Evolutionary conservation across 805 yeast species (phyloP).

Genomic region (Wickerhamomyces chambardii): DNA sequence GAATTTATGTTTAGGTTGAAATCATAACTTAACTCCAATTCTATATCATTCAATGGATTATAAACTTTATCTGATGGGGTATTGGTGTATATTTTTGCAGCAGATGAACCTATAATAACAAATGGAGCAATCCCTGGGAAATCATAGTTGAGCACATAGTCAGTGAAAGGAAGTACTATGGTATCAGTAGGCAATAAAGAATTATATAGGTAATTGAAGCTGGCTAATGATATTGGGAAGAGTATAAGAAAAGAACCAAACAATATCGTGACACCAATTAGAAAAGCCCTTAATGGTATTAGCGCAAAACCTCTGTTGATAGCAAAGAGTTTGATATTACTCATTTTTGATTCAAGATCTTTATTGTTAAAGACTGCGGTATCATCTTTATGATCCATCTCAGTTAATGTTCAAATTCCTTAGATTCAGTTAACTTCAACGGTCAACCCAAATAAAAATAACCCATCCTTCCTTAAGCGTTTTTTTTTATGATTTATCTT

Average conservation of each 20-base stretch:
- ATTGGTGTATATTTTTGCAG: constrained; percentile 9
- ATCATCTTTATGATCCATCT: too few species aligned
- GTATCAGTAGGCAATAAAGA: constrained; percentile 14
- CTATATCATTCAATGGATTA: constrained; percentile 2
- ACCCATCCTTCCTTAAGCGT: too few species aligned
- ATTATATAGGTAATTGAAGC: constrained; percentile 17
- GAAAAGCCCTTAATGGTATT: neutral
- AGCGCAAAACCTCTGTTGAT: neutral
- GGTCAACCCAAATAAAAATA: too few species aligned
- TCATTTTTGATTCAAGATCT: too few species aligned
- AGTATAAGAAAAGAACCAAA: constrained; percentile 6
- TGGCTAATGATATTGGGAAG: constrained; percentile 12
- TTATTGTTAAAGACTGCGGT: too few species aligned
- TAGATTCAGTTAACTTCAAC: too few species aligned
- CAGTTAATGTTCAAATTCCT: too few species aligned
- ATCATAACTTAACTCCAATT: constrained; percentile 11
- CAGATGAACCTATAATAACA: constrained; percentile 9
- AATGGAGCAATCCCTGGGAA: constrained; percentile 11
- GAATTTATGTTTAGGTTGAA: constrained; percentile 9
- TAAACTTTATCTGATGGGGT: constrained; percentile 3
- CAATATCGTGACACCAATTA: neutral
- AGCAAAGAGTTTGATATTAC: neutral
- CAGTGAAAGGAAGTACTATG: constrained; percentile 9
- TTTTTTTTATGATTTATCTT: too few species aligned
- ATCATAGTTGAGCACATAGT: constrained; percentile 14